These are phyloP conservation scores for Ceratocystiopsis minuta DNA, from an alignment of 2,329 filamentous ascomycete genomes.

Conservation along the genomic window DNA sequence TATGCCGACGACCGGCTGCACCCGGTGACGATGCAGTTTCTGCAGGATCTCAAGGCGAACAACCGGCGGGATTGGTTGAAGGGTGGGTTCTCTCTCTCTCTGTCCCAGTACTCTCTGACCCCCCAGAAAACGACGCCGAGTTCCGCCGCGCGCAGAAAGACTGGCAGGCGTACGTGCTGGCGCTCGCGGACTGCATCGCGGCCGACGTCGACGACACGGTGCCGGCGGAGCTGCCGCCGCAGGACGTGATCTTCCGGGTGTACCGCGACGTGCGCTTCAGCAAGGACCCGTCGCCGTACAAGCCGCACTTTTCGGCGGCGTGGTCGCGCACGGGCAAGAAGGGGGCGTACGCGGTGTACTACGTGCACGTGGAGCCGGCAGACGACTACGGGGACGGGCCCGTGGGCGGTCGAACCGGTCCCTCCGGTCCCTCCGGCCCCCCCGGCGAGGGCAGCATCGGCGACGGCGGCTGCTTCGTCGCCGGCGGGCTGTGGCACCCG, in stretches of 20 bases:
- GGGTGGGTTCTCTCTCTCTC: conserved; percentile 18
- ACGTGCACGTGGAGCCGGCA: conserved; percentile 61
- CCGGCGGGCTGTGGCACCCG: conserved; percentile 69
- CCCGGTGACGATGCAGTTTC: conserved; percentile 38
- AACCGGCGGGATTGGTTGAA: conserved; percentile 43
- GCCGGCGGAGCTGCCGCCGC: conserved; percentile 71
- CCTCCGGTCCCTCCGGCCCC: no score
- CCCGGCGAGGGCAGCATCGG: no score
- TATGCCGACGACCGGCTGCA: conserved; percentile 37
- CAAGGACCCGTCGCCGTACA: conserved; percentile 74
- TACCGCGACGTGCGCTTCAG: conserved; percentile 75
- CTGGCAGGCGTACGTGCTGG: conserved; percentile 62
- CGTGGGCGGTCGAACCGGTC: no score
- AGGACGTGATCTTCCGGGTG: conserved; percentile 76
- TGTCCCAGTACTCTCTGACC: no score
- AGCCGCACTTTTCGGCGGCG: conserved; percentile 65
- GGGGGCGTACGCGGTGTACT: conserved; percentile 76
- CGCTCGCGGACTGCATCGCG: conserved; percentile 50
- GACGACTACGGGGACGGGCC: no score
- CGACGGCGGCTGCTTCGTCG: conserved; percentile 43
- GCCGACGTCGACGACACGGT: conserved; percentile 57
- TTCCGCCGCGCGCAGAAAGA: conserved; percentile 64
- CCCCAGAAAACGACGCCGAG: conserved; percentile 56
- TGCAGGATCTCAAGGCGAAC: conserved; percentile 39
- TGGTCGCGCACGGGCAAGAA: conserved; percentile 81